phyloP scores from a whole-genome alignment of 2,329 filamentous ascomycete species.

The Waltergamsia citrina region DNA sequence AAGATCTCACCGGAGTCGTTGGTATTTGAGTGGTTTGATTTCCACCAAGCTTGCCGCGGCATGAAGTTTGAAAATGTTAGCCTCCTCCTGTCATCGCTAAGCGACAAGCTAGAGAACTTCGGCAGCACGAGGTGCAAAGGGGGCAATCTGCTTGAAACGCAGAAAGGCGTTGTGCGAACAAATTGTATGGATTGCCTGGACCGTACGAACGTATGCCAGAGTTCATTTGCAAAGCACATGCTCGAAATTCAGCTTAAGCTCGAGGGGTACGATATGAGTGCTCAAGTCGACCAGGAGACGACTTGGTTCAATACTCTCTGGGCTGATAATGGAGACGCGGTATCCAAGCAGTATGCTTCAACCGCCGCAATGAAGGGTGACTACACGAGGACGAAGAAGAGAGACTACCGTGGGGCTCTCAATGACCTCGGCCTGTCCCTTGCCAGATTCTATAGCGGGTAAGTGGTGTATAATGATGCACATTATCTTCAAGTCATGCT shows the following conservation, averaged over 20 bases:
- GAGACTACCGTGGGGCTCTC: slow-evolving; percentile 82
- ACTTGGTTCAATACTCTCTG: slow-evolving; percentile 94
- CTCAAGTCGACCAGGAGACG: slow-evolving; percentile 68
- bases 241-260: slow-evolving; percentile 70
- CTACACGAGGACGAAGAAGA: slow-evolving; percentile 83
- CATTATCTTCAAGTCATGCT: slow-evolving; percentile 4
- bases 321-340: slow-evolving; percentile 95
- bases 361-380: slow-evolving; percentile 95
- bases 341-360: slow-evolving; percentile 91
- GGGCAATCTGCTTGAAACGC: slow-evolving; percentile 34
- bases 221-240: slow-evolving; percentile 75
- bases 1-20: neutral
- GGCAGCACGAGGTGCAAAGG: slow-evolving; percentile 57
- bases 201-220: slow-evolving; percentile 91
- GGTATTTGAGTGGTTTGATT: slow-evolving; percentile 91
- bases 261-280: slow-evolving; percentile 66
- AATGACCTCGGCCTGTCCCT: slow-evolving; percentile 87
- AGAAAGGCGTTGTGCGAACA: slow-evolving; percentile 75
- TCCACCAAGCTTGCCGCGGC: slow-evolving; percentile 82
- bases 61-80: slow-evolving; percentile 98
- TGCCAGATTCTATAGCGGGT: slow-evolving; percentile 63
- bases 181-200: slow-evolving; percentile 99
- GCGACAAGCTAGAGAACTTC: slow-evolving; percentile 55
- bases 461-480: too few species aligned
- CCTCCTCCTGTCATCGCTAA: slow-evolving; percentile 62